Evolutionary conservation across 768 basidiomycete genomes (phyloP).

Genomic region (Gymnopilus junonius): DNA sequence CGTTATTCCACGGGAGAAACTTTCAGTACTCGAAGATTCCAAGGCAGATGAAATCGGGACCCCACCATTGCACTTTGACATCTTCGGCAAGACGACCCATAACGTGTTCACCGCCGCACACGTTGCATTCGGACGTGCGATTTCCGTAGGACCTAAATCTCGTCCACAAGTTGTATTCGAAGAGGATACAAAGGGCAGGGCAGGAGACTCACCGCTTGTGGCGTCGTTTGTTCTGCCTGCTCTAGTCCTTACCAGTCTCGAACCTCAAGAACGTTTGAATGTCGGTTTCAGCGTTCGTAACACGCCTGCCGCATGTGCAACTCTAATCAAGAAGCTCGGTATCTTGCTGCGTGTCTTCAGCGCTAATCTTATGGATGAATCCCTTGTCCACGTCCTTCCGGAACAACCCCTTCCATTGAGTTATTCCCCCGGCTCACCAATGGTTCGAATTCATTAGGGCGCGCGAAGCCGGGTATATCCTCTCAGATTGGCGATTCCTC

Average conservation of each 20-base stretch:
- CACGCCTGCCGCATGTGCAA: constrained; percentile 19
- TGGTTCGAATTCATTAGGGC: neutral
- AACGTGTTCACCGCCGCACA: neutral
- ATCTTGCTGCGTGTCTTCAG: constrained; percentile 28
- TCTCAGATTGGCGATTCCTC: neutral
- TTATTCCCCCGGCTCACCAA: neutral
- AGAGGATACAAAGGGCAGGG: constrained; percentile 28
- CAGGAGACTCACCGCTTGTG: constrained; percentile 28
- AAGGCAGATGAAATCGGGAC: constrained; percentile 19
- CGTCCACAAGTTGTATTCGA: constrained; percentile 18
- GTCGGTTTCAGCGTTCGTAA: constrained; percentile 27
- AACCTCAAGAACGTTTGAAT: constrained; percentile 11
- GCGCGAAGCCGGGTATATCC: neutral
- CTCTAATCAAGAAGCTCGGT: constrained; percentile 27
- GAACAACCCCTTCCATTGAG: constrained; percentile 4
- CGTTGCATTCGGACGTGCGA: neutral
- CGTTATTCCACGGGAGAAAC: constrained; percentile 32
- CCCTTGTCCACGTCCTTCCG: constrained; percentile 32
- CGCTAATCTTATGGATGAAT: constrained; percentile 30
- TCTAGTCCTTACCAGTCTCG: constrained; percentile 19
- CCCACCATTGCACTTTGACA: constrained; percentile 30
- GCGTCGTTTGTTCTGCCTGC: constrained; percentile 31
- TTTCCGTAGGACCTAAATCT: neutral
- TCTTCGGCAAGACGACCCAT: neutral
- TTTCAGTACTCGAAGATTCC: constrained; percentile 24